Percentiles rank a stretch among this genome's conserved stretches.
Conservation (phyloP, 768 basidiomycete species). For the Suillus paluster region DNA sequence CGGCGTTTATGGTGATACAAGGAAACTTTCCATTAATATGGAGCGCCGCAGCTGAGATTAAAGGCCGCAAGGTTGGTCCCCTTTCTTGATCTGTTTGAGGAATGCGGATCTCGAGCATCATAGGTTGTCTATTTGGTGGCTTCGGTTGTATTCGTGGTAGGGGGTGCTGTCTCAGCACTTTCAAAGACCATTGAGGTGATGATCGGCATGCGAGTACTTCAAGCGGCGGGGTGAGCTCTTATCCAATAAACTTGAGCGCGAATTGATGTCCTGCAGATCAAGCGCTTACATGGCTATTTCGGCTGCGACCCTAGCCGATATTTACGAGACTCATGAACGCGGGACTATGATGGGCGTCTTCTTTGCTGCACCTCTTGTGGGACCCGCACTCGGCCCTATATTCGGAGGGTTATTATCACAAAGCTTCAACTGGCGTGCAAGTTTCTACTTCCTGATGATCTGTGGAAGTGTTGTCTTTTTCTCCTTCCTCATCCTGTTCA, state of each 20-base stretch:
- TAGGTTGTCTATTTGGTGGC: conserved; percentile 61
- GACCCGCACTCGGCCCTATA: conserved; percentile 72
- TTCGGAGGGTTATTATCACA: conserved; percentile 72
- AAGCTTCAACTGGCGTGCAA: conserved; percentile 75
- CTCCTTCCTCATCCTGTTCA: conserved; percentile 69
- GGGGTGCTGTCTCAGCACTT: conserved; percentile 59
- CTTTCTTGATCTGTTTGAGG: neutral
- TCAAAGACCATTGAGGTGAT: conserved; percentile 56
- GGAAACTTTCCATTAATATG: conserved; percentile 70
- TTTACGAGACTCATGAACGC: conserved; percentile 74
- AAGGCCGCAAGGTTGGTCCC: conserved; percentile 65
- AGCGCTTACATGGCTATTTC: conserved; percentile 74
- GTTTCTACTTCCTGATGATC: conserved; percentile 82
- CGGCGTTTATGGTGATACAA: conserved; percentile 76
- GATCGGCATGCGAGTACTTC: conserved; percentile 71
- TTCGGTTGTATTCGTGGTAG: conserved; percentile 55
- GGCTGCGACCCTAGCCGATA: conserved; percentile 78
- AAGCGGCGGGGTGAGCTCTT: conserved; percentile 60
- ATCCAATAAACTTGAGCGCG: conserved; percentile 4
- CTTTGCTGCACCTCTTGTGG: conserved; percentile 79
- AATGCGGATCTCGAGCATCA: conserved; percentile 9
- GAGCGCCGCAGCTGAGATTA: conserved; percentile 74
- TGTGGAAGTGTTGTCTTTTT: conserved; percentile 58
- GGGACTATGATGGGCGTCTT: conserved; percentile 84
- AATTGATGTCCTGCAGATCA: conserved; percentile 44